Evolutionary conservation across 805 yeast species (phyloP).

Genomic region (Wickerhamomyces alni): DNA sequence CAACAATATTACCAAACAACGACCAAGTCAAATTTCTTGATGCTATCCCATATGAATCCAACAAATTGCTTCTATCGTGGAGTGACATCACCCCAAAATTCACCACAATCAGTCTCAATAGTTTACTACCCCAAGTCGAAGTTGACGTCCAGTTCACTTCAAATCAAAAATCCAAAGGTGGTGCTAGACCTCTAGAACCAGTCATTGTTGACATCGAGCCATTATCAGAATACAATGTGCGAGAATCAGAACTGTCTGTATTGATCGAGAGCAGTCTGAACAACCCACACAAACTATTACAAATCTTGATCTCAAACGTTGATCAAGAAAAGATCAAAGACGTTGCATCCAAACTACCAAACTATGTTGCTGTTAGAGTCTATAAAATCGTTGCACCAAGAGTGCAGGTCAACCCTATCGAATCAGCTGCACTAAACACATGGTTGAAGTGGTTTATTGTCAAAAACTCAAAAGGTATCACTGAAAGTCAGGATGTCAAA

Average conservation of each 20-base stretch:
- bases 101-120: conserved; percentile 19
- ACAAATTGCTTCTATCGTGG: conserved; percentile 30
- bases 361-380: conserved; percentile 35
- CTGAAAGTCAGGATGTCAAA: conserved; percentile 35
- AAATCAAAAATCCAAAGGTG: not conserved
- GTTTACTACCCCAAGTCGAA: conserved; percentile 16
- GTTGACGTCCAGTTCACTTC: conserved; percentile 21
- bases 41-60: conserved; percentile 12
- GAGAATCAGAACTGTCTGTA: conserved; percentile 15
- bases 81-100: conserved; percentile 34
- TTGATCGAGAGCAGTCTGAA: conserved; percentile 12
- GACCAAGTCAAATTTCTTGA: conserved; percentile 23
- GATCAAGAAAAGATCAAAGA: conserved; percentile 35
- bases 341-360: conserved; percentile 35
- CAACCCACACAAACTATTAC: conserved; percentile 22
- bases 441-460: conserved; percentile 86
- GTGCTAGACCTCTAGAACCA: conserved; percentile 17
- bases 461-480: conserved; percentile 43
- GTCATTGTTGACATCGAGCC: conserved; percentile 21
- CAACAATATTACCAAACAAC: conserved; percentile 17
- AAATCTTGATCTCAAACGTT: conserved; percentile 18
- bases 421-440: conserved; percentile 33
- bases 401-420: conserved; percentile 38
- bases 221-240: conserved; percentile 22
- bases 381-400: conserved; percentile 41